Base-by-base conservation (phyloP, 2,329 filamentous ascomycete species). In the Trichoderma citrinoviride region DNA sequence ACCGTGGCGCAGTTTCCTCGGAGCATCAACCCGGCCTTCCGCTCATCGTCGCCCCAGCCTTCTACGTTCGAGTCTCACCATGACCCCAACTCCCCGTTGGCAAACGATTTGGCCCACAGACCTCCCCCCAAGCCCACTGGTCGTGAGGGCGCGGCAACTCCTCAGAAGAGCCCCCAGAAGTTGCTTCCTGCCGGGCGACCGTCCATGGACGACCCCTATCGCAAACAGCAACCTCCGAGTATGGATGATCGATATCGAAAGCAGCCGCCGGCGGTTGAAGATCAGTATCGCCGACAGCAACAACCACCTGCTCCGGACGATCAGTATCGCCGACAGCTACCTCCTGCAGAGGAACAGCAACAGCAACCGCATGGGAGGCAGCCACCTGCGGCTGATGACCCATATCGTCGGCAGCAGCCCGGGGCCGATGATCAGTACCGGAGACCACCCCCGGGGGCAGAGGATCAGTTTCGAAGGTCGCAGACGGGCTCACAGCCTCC, bases 1-100 rank as follows among this genome's bases (percentile, higher is more conserved):
- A 96, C 93, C 0, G 92, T 99, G 14, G 96, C 96, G 4, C 94
- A 99, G 73, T 99, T 98, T 72, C 92, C 93, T 66, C 86, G 95
- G 66, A 93, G 90, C 62, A 97, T 97, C 78, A 99, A 99, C 73
- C 94, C 96, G 19, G 91, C 93, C 0, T 98, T 96, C 81, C 87
- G 96, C 67, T 93, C 90, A n/a, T 96, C 95, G 0, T 99, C 95
- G 7, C 95, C 96, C 1, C 93, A 97, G 73, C 94, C 94, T 12
- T 97, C 95, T 3, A 92, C 89, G 1, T 96, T 91, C 70, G 92
- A 96, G 73, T 96, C 93, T 41, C 93, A 97, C 70, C 91, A 97
- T 74, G 93, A 97, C 72, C 91, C 92, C 2, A 87, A 93, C 71
- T 90, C 89, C 7, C 84, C 85, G 49, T 79, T 95, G 64, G 89